phyloP scores from a whole-genome alignment of 2,329 filamentous ascomycete species.

The Fusarium udum region DNA sequence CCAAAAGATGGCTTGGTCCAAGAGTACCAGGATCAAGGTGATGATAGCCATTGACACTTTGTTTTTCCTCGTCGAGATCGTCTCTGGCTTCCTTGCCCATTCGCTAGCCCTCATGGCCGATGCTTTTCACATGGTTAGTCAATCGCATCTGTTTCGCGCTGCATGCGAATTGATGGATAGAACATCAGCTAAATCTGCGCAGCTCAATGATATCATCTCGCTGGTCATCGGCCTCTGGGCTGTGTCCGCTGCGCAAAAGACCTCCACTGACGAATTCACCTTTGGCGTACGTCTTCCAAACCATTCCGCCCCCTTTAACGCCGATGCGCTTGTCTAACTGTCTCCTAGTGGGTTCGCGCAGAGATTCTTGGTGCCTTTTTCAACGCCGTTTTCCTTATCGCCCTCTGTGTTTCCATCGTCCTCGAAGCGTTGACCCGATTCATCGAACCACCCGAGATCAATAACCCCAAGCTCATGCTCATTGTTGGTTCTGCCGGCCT shows the following conservation, averaged over 20 bases:
- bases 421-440: constrained; percentile 94
- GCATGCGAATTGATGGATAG: background rate
- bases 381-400: constrained; percentile 97
- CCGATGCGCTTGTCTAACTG: constrained; percentile 35
- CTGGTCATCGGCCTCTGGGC: constrained; percentile 94
- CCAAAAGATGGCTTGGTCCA: constrained; percentile 82
- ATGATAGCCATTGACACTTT: constrained; percentile 88
- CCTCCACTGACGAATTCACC: constrained; percentile 89
- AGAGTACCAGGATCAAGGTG: constrained; percentile 89
- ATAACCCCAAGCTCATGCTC: constrained; percentile 85
- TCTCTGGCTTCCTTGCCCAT: constrained; percentile 84
- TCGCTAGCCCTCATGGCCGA: constrained; percentile 95
- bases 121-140: constrained; percentile 93
- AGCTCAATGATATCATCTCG: constrained; percentile 98
- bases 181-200: constrained; percentile 21
- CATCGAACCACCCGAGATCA: constrained; percentile 88
- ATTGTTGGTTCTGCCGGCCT: constrained; percentile 89
- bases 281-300: constrained; percentile 76
- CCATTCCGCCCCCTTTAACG: background rate
- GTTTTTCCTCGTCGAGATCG: constrained; percentile 92
- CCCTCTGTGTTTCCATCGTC: constrained; percentile 94
- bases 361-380: constrained; percentile 96
- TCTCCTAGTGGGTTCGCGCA: constrained; percentile 85
- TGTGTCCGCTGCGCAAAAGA: constrained; percentile 85
- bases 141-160: background rate